Evolutionary conservation across 176 grass and related monocot species (phyloP), one percentile per base, ranked within the genome.

Genomic region (Ampelocalamus luodianensis): DNA sequence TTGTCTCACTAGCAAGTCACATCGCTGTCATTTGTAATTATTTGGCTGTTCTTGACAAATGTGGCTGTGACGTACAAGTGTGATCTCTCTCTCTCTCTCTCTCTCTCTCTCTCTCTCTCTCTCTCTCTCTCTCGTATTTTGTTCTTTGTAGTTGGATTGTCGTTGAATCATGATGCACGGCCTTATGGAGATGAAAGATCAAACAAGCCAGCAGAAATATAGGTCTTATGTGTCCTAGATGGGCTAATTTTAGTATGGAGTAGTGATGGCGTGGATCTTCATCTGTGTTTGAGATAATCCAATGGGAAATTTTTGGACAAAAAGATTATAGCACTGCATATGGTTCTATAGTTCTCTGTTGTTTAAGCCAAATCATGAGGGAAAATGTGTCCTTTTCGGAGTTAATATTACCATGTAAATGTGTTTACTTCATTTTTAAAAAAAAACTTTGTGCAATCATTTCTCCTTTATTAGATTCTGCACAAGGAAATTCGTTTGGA

Each of bases 11-110:
- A 45, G 46, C 26, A 38, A 77, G 58, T 79, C 70, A 22, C 62
- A 49, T 88, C 76, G 29, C 74, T 37, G 8, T 88, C 89, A 36
- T 22, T 24, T 54, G 44, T 75, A 86, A 58, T 66, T 87, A 34
- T 73, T 68, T 53, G 45, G 37, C 51, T 69, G 5, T 76, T 81
- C 70, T 32, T 32, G 50, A 1, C 58, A 74, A 48, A 67, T 69
- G 60, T 40, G 27, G 13, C 18, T 74, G 7, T 67, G 36, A 79
- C 36, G 43, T 77, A 56, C 12, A 84, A 18, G 22, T 14, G 16
- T 70, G 63, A 49, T 58, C 32, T 34, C 32, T 62, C 77, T 59
- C 32, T 48, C 32, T 62, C 77, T 59, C 32, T 48, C 7, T 64
- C 62, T n/a, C n/a, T n/a, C n/a, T n/a, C n/a, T n/a, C n/a, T n/a